Conservation (phyloP, 148 eudicot genomes). For the Silene uniflora region DNA sequence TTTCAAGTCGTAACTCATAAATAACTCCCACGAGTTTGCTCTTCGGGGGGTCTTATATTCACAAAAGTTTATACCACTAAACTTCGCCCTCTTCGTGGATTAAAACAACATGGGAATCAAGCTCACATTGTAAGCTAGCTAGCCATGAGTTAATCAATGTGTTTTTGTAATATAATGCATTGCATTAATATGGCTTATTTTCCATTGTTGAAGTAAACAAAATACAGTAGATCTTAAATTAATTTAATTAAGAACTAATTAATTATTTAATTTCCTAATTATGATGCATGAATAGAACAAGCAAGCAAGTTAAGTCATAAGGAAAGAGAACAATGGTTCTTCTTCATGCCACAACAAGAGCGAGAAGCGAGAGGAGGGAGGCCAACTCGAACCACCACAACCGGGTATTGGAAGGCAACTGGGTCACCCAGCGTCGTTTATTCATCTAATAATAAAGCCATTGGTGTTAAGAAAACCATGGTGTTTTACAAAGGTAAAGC, state of each 20-base stretch:
- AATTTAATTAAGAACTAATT: too few relatives aligned
- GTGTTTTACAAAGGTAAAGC: slow-evolving; percentile 67
- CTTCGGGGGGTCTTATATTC: too few relatives aligned
- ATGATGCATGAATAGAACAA: slow-evolving; percentile 20
- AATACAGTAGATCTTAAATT: too few relatives aligned
- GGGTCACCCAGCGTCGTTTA: slow-evolving; percentile 51
- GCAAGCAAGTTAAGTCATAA: slow-evolving; percentile 38
- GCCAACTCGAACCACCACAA: slow-evolving; percentile 49
- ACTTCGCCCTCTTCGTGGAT: too few relatives aligned
- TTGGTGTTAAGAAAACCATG: slow-evolving; percentile 66
- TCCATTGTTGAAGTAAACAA: too few relatives aligned
- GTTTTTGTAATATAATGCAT: too few relatives aligned
- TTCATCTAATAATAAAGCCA: slow-evolving; percentile 32
- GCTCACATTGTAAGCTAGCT: not conserved
- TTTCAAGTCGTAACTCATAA: too few relatives aligned
- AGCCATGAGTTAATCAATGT: not conserved
- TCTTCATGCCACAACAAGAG: slow-evolving; percentile 52
- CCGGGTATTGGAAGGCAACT: slow-evolving; percentile 76
- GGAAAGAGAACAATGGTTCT: slow-evolving; percentile 60
- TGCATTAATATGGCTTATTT: too few relatives aligned
- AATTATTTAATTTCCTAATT: too few relatives aligned
- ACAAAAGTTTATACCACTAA: too few relatives aligned
- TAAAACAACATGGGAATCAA: too few relatives aligned
- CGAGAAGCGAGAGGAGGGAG: slow-evolving; percentile 56
- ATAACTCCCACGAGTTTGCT: too few relatives aligned